These are phyloP conservation scores for Penicillium ucsense DNA, from an alignment of 495 filamentous ascomycete genomes.

Conservation along the genomic window DNA sequence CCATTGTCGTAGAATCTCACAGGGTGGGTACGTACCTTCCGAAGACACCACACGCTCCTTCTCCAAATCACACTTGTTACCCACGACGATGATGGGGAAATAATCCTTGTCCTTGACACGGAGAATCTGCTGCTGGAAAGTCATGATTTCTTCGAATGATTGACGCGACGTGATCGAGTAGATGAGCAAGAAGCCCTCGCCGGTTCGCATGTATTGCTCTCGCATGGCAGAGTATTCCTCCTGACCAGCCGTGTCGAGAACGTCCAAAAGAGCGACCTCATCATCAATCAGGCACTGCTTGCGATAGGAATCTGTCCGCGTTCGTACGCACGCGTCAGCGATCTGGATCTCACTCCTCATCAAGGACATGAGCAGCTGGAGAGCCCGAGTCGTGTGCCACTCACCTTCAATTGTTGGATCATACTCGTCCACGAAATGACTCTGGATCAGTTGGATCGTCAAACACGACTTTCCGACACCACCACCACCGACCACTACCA, in stretches of 20 bases:
- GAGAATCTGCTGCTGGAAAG: conserved; percentile 97
- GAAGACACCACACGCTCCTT: conserved; percentile 79
- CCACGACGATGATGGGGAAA: conserved; percentile 98
- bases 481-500: conserved; percentile 96
- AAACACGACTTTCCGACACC: conserved; percentile 98
- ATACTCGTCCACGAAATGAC: conserved; percentile 98
- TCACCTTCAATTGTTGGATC: conserved; percentile 98
- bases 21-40: conserved; percentile 55
- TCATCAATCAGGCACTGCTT: conserved; percentile 99
- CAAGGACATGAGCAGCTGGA: neutral
- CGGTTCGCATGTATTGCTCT: conserved; percentile 99
- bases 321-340: neutral
- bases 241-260: conserved; percentile 95
- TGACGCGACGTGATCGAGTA: conserved; percentile 97
- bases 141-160: conserved; percentile 96
- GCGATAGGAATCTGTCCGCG: conserved; percentile 80
- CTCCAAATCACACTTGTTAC: conserved; percentile 98
- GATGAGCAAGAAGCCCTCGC: conserved; percentile 94
- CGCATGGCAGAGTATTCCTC: conserved; percentile 99
- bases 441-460: conserved; percentile 98
- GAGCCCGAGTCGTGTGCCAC: conserved; percentile 11
- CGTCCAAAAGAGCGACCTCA: conserved; percentile 92
- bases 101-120: conserved; percentile 98
- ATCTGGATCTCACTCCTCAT: conserved; percentile 5
- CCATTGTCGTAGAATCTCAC: too few relatives aligned